phyloP scores from a whole-genome alignment of 768 basidiomycete genomes.

The Naganishia randhawae region DNA sequence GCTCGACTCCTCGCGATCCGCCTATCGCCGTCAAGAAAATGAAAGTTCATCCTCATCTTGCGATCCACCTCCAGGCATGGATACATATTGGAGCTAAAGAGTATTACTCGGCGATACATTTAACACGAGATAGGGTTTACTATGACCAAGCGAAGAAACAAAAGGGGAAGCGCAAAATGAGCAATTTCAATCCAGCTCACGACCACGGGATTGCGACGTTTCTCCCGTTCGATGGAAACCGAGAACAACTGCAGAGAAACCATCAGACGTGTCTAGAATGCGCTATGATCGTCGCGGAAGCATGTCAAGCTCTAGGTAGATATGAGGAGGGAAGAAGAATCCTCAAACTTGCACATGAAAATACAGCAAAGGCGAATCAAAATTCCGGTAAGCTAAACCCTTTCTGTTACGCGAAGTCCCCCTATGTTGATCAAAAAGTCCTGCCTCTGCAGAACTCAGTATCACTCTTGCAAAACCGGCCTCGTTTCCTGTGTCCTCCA shows the following conservation, averaged over 20 bases:
- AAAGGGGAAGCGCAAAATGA: background rate
- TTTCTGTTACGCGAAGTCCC: background rate
- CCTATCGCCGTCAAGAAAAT: background rate
- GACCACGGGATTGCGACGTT: background rate
- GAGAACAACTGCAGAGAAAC: background rate
- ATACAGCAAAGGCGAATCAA: constrained; percentile 3
- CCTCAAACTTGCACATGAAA: constrained; percentile 7
- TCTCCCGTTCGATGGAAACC: background rate
- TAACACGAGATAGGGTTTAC: constrained; percentile 4
- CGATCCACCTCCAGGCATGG: constrained; percentile 24
- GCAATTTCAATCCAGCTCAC: background rate
- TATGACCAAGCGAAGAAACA: background rate
- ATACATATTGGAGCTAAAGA: constrained; percentile 13
- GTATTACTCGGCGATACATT: constrained; percentile 27
- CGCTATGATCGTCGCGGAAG: constrained; percentile 43
- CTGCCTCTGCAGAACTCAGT: background rate
- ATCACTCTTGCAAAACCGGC: constrained; percentile 11
- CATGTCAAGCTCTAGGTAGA: constrained; percentile 33
- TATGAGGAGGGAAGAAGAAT: constrained; percentile 27
- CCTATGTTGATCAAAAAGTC: background rate
- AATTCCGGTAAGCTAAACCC: background rate
- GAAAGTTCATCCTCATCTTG: constrained; percentile 19
- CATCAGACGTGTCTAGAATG: constrained; percentile 37
- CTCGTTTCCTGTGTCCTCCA: background rate
- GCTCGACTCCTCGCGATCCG: background rate